Percentiles rank a stretch among this genome's conserved stretches.
Conservation (phyloP, 1,284 basidiomycete genomes). For the Uromyces viciae-fabae region DNA sequence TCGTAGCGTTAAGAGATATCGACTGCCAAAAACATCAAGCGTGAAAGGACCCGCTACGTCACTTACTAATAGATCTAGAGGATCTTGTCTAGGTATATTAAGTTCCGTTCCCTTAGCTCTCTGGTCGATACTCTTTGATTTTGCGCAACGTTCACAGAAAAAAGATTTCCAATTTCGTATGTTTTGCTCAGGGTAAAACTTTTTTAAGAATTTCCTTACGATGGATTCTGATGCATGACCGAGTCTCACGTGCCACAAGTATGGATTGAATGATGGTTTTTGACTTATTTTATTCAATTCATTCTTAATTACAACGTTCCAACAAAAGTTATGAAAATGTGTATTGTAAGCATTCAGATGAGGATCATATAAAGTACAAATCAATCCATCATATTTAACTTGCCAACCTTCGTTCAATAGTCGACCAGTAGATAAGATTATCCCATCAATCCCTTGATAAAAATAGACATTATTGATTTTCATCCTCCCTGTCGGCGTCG, state of each 20-base stretch:
- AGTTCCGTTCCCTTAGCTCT: neutral
- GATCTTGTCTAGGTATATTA: neutral
- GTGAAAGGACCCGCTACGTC: neutral
- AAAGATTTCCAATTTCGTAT: neutral
- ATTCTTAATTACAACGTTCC: neutral
- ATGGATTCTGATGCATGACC: neutral
- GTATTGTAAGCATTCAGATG: neutral
- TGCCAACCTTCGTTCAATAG: neutral
- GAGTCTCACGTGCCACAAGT: neutral
- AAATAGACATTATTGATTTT: neutral
- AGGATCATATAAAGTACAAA: neutral
- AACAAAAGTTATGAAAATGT: neutral
- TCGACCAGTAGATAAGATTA: neutral
- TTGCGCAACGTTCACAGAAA: conserved; percentile 3
- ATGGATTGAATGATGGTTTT: neutral
- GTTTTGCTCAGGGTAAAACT: neutral
- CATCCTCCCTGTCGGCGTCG: neutral
- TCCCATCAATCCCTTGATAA: neutral
- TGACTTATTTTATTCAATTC: neutral
- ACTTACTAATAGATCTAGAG: neutral
- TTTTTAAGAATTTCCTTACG: neutral
- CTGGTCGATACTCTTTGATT: neutral
- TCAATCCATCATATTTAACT: neutral
- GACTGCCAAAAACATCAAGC: neutral
- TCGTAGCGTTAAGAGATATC: neutral